phyloP scores from a whole-genome alignment of 768 basidiomycete species.

The Leccinum longicurvipes region DNA sequence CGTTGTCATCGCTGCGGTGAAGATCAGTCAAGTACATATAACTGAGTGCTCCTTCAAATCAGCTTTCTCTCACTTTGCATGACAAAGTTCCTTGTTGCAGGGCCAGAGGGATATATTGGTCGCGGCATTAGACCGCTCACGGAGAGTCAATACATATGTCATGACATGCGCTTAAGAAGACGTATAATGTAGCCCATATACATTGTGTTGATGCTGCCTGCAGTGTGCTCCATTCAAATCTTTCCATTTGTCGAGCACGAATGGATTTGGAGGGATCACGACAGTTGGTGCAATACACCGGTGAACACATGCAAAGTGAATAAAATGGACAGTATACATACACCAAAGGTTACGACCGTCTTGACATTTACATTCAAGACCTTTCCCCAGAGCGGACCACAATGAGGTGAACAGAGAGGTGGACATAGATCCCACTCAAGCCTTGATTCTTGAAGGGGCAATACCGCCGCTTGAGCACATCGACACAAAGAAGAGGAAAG shows the following conservation, averaged over 20 bases:
- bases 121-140: conserved; percentile 39
- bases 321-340: conserved; percentile 17
- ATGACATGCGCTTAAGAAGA: not conserved
- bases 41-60: not conserved
- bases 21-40: not conserved
- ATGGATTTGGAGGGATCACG: conserved; percentile 40
- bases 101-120: conserved; percentile 51
- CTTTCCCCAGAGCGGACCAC: conserved; percentile 39
- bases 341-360: conserved; percentile 54
- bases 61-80: conserved; percentile 38
- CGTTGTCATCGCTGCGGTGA: conserved; percentile 34
- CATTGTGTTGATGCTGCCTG: conserved; percentile 35
- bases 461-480: conserved; percentile 8
- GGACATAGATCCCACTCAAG: conserved; percentile 22
- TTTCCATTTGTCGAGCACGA: conserved; percentile 51
- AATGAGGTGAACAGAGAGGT: conserved; percentile 44
- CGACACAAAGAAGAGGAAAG: not conserved
- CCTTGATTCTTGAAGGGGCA: conserved; percentile 14
- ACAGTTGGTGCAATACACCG: conserved; percentile 37
- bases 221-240: conserved; percentile 49
- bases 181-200: conserved; percentile 52
- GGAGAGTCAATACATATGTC: not conserved
- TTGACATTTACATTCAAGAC: conserved; percentile 47
- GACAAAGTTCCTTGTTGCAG: conserved; percentile 49
- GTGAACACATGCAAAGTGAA: not conserved